These are phyloP conservation scores for Ophiostoma triangulosporum DNA, from an alignment of 2,329 filamentous ascomycete species.

Conservation along the genomic window DNA sequence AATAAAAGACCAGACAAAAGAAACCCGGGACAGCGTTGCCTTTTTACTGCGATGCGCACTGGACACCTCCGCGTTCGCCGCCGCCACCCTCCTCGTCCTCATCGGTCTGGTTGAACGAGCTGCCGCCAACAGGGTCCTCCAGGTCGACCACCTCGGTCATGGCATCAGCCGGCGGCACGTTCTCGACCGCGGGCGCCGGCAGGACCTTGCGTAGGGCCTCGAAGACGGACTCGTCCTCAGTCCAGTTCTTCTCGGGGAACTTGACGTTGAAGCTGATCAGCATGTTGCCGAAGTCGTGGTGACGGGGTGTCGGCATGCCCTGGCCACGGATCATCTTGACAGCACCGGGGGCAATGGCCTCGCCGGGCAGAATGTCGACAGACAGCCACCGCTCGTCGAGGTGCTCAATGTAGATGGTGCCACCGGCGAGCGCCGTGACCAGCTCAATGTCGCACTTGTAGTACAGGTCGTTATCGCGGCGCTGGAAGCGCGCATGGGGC, in stretches of 20 bases:
- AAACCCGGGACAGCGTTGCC: neutral
- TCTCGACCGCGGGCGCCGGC: constrained; percentile 52
- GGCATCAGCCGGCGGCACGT: constrained; percentile 60
- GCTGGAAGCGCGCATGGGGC: constrained; percentile 88
- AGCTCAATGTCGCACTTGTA: constrained; percentile 94
- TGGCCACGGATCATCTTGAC: constrained; percentile 93
- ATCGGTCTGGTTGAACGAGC: constrained; percentile 47
- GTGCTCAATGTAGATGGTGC: constrained; percentile 85
- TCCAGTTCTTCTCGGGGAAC: constrained; percentile 74
- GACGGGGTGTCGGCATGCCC: constrained; percentile 91
- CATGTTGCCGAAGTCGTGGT: constrained; percentile 90
- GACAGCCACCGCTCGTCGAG: constrained; percentile 95
- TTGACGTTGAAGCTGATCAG: constrained; percentile 97
- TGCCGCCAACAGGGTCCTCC: constrained; percentile 66
- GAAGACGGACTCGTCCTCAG: constrained; percentile 53
- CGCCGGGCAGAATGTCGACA: constrained; percentile 82
- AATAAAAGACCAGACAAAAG: neutral
- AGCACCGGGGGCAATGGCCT: constrained; percentile 81
- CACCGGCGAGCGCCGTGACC: constrained; percentile 84
- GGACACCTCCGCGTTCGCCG: constrained; percentile 61
- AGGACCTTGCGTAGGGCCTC: constrained; percentile 71
- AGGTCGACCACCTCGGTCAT: constrained; percentile 87
- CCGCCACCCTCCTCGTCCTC: constrained; percentile 64
- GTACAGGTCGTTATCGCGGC: constrained; percentile 90
- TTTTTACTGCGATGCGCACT: constrained; percentile 74